Evolutionary conservation across 768 basidiomycete species (phyloP).

Genomic region (Coprinellus aureogranulatus): DNA sequence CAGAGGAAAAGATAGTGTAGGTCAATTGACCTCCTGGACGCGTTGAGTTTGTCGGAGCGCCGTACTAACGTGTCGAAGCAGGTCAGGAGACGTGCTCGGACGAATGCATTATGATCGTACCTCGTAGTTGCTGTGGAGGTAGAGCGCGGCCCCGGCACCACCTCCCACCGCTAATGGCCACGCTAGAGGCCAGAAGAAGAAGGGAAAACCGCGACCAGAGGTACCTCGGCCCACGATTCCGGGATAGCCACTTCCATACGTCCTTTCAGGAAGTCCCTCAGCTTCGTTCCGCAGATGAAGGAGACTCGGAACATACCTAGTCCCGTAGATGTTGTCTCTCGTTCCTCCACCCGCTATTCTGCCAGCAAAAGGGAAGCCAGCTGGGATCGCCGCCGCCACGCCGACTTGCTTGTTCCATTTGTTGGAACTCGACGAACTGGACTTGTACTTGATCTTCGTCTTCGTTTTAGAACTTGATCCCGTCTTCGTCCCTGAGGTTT

Average conservation of each 20-base stretch:
- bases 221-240: conserved; percentile 43
- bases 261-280: conserved; percentile 24
- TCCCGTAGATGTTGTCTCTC: conserved; percentile 40
- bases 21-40: conserved; percentile 46
- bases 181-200: conserved; percentile 59
- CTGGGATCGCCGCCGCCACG: conserved; percentile 31
- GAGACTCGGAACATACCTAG: conserved; percentile 28
- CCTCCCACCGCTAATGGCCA: conserved; percentile 35
- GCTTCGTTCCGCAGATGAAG: background rate
- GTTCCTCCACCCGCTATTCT: conserved; percentile 49
- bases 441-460: background rate
- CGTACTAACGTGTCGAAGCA: conserved; percentile 34
- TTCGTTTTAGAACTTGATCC: background rate
- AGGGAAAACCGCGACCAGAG: conserved; percentile 51
- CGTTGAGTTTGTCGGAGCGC: conserved; percentile 36
- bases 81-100: background rate
- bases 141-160: conserved; percentile 21
- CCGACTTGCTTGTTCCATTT: conserved; percentile 18
- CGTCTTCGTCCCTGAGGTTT: background rate
- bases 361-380: conserved; percentile 42
- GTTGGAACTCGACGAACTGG: background rate
- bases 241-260: conserved; percentile 63
- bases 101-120: conserved; percentile 21
- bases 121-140: conserved; percentile 31
- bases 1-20: conserved; percentile 41